A percentile compares a stretch with the other conserved stretches of the same genome.
These are phyloP conservation scores for Emergomyces orientalis DNA, from an alignment of 2,329 filamentous ascomycete species.

Conservation along the genomic window DNA sequence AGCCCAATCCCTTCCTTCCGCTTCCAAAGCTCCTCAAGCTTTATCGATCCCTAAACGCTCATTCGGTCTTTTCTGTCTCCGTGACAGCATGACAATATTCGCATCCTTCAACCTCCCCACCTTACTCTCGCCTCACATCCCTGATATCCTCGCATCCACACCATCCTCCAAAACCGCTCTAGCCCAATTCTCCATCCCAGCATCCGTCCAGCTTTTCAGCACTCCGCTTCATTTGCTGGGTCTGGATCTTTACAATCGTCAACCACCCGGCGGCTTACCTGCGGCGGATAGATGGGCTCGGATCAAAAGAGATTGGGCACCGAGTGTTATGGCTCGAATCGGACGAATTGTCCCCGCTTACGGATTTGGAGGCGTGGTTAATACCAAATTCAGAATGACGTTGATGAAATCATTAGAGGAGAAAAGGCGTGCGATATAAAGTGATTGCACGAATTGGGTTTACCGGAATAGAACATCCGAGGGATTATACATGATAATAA, in stretches of 20 bases:
- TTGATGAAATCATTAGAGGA: constrained; percentile 56
- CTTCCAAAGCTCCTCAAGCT: constrained; percentile 15
- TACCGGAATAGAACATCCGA: background rate
- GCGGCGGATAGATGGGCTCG: constrained; percentile 55
- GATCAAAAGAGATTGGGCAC: constrained; percentile 65
- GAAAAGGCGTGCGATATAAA: background rate
- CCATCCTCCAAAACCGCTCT: constrained; percentile 45
- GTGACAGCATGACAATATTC: constrained; percentile 84
- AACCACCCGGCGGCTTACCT: constrained; percentile 33
- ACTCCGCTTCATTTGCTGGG: constrained; percentile 81
- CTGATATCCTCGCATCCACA: constrained; percentile 41
- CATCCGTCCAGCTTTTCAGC: constrained; percentile 65
- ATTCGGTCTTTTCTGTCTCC: constrained; percentile 67
- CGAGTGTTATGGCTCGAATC: constrained; percentile 65
- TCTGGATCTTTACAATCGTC: constrained; percentile 74
- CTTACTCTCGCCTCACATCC: constrained; percentile 61
- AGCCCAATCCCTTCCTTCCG: constrained; percentile 10
- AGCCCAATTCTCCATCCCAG: constrained; percentile 74
- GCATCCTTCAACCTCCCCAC: constrained; percentile 85
- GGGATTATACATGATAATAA: background rate
- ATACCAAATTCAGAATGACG: constrained; percentile 57
- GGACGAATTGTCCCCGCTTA: constrained; percentile 82
- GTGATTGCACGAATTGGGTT: background rate
- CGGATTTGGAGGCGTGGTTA: constrained; percentile 79
- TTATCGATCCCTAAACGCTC: constrained; percentile 55